These are phyloP conservation scores for Claviceps spartinae DNA, from an alignment of 2,329 filamentous ascomycete species.

Conservation along the genomic window DNA sequence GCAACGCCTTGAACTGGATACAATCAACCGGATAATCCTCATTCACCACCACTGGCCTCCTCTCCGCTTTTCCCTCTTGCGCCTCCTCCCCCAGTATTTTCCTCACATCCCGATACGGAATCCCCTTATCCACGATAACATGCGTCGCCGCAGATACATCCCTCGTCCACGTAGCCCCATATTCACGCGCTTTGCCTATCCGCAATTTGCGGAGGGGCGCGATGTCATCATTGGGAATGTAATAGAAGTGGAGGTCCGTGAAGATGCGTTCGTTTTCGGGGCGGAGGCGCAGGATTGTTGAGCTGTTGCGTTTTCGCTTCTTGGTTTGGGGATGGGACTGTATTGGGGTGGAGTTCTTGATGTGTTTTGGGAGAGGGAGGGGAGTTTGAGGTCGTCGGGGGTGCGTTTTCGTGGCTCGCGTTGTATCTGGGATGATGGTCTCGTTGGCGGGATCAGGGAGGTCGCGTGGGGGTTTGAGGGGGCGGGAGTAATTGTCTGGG, in stretches of 20 bases:
- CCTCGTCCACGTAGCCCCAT: conserved; percentile 60
- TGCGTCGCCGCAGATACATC: conserved; percentile 53
- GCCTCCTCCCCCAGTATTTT: conserved; percentile 21
- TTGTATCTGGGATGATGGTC: conserved; percentile 16
- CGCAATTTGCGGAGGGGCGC: conserved; percentile 52
- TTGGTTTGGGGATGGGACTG: conserved; percentile 15
- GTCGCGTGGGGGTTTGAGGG: not conserved
- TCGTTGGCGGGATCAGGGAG: conserved; percentile 9
- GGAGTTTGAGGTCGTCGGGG: conserved; percentile 10
- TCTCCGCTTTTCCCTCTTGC: not conserved
- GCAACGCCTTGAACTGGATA: conserved; percentile 39
- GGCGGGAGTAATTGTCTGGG: not conserved
- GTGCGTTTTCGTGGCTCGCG: conserved; percentile 19
- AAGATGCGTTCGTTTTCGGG: conserved; percentile 46
- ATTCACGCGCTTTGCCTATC: conserved; percentile 61
- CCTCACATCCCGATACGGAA: conserved; percentile 52
- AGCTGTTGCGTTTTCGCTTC: conserved; percentile 28
- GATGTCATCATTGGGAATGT: conserved; percentile 69
- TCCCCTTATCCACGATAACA: conserved; percentile 59
- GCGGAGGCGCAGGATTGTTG: conserved; percentile 26
- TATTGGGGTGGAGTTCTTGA: not conserved
- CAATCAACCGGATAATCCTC: conserved; percentile 59
- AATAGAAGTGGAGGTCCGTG: conserved; percentile 51
- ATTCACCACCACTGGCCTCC: conserved; percentile 40
- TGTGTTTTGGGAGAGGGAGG: not conserved